Percentiles rank a stretch among this genome's conserved stretches.
phyloP scores from a whole-genome alignment of 805 yeast species.

The Saccharomycopsis sp. region DNA sequence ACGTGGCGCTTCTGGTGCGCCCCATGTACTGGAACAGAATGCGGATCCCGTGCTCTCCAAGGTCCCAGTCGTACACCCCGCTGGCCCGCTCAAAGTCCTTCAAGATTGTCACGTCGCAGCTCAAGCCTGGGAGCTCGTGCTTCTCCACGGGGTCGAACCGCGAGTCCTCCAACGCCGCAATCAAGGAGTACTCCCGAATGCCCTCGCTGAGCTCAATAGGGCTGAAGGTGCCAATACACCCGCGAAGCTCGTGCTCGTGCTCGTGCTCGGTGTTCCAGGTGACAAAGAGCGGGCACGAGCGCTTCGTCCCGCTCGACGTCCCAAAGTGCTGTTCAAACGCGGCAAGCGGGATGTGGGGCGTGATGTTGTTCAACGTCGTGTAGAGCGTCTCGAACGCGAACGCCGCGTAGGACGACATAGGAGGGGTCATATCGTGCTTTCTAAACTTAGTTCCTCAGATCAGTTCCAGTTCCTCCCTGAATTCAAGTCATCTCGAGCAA shows the following conservation, averaged over 20 bases:
- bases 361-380: slow-evolving; percentile 24
- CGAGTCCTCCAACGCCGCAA: slow-evolving; percentile 69
- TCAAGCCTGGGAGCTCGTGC: slow-evolving; percentile 45
- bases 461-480: too few species aligned
- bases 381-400: slow-evolving; percentile 34
- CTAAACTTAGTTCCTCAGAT: too few species aligned
- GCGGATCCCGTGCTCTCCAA: slow-evolving; percentile 78
- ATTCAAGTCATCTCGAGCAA: too few species aligned
- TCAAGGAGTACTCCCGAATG: slow-evolving; percentile 49
- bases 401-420: slow-evolving; percentile 29
- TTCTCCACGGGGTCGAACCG: slow-evolving; percentile 59
- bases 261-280: slow-evolving; percentile 59
- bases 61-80: slow-evolving; percentile 61
- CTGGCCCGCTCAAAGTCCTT: slow-evolving; percentile 45
- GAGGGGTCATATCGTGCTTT: not conserved
- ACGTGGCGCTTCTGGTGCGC: slow-evolving; percentile 57
- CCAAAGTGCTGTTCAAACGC: slow-evolving; percentile 1
- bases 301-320: slow-evolving; percentile 18
- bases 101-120: slow-evolving; percentile 50
- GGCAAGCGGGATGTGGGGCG: slow-evolving; percentile 7
- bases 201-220: slow-evolving; percentile 47
- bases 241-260: slow-evolving; percentile 45
- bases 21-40: slow-evolving; percentile 40
- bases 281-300: slow-evolving; percentile 60
- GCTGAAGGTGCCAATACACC: slow-evolving; percentile 89